phyloP scores from a whole-genome alignment of 1,284 basidiomycete species.

The Cystobasidium slooffiae region DNA sequence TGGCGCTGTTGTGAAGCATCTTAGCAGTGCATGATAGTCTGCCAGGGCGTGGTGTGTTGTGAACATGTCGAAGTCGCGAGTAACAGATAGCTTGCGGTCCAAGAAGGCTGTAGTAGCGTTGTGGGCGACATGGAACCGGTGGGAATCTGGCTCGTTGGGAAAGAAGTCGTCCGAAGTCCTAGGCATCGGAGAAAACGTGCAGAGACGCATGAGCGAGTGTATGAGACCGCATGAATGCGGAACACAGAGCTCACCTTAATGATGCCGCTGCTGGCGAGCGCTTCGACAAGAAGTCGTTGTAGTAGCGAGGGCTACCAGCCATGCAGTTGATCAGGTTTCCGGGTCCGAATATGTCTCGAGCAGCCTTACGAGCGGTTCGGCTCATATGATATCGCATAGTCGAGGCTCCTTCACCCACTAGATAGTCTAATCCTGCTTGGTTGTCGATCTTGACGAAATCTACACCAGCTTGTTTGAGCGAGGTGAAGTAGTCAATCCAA shows the following conservation, averaged over 20 bases:
- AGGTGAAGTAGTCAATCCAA: constrained; percentile 52
- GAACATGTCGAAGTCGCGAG: constrained; percentile 55
- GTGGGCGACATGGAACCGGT: constrained; percentile 53
- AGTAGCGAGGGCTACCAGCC: constrained; percentile 47
- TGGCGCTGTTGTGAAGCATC: constrained; percentile 51
- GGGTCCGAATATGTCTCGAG: constrained; percentile 49
- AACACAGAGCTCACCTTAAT: constrained; percentile 42
- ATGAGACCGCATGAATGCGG: constrained; percentile 2
- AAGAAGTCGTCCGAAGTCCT: constrained; percentile 54
- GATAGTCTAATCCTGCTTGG: constrained; percentile 51
- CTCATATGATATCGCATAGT: constrained; percentile 36
- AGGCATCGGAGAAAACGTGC: constrained; percentile 35
- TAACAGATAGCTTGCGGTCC: constrained; percentile 44
- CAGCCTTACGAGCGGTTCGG: constrained; percentile 47
- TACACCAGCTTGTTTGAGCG: constrained; percentile 51
- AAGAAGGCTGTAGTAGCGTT: constrained; percentile 51
- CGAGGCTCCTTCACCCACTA: constrained; percentile 29
- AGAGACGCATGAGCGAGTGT: constrained; percentile 10
- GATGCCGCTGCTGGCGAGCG: constrained; percentile 11
- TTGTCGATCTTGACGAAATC: constrained; percentile 56
- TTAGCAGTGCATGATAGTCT: constrained; percentile 51
- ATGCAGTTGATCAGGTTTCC: constrained; percentile 54
- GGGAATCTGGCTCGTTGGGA: constrained; percentile 51
- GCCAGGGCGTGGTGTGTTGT: constrained; percentile 37
- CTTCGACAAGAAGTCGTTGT: constrained; percentile 23